Base-by-base conservation (phyloP, 805 yeast genomes). In the Candida ulmi region DNA sequence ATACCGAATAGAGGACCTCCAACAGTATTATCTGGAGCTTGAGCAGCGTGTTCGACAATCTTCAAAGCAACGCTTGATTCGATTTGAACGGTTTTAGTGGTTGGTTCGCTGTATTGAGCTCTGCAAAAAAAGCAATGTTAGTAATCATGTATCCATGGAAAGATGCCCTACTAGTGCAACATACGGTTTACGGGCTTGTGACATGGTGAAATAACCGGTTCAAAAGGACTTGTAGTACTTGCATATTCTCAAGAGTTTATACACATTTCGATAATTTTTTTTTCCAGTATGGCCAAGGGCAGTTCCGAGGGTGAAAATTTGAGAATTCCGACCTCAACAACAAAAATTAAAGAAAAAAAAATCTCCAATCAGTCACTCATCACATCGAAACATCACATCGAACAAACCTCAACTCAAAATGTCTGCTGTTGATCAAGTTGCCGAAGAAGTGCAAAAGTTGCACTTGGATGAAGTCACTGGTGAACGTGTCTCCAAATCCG, bases 381-480 rank as follows among this genome's bases (percentile, higher is more conserved):
- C 28, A 21, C 35, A 18, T 13, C 18, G 27, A 28, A 9, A 17
- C 11, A n/a, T 17, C 23, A 6, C 32, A 16, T 16, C 13, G 16
- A 30, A 23, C 18, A 17, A 30, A 4, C 8, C 26, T 11, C 6
- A 6, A 27, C 23, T 6, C 23, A 41, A 21, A 26, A 44, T 43
- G 46, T 40, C 47, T 38, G 33, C 36, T 15, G 24, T 50, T 31
- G 64, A 63, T 40, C 69, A 76, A 58, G 83, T 72, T 38, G 63
- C 95, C 39, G 96, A 88, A 57, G 78, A 73, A 48, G 79, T 84
- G 43, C 83, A 83, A 60, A 84, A 85, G 61, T 64, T 79, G 35
- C 83, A 83, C 65, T 72, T 91, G 52, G 99, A 91, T 63, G 96
- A 88, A 43, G 95, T 69, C 54, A 93, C 98, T 46, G 98, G 98